Base-by-base conservation (phyloP, 108 stramenopile genomes). In the Cyclotella baltica region DNA sequence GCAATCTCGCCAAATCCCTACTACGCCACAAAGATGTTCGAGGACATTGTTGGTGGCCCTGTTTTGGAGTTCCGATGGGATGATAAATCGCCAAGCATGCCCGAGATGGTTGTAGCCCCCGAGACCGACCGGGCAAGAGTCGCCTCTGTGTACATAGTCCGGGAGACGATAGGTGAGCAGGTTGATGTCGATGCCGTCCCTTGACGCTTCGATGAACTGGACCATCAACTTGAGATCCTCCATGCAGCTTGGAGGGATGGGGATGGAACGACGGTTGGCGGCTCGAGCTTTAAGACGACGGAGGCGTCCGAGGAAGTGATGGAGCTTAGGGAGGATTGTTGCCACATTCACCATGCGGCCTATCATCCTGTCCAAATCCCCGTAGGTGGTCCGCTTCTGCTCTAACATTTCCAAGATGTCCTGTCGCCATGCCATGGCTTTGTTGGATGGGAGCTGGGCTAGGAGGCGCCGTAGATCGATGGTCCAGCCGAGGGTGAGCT, bases 11-110 rank as follows among this genome's bases (percentile, higher is more conserved):
- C 78, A 80, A 3, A 31, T 22, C 23, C 6, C 43, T 4, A 67
- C 67, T 29, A 55, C 43, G 3, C 19, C 1, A 23, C 56, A 53
- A 36, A 68, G 31, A 38, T 72, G 70, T 67, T 70, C 75, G 0
- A 76, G 68, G 5, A 76, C 48, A 53, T 82, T 82, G 52, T 72
- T 76, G 0, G 75, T 66, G 2, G 81, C 74, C 5, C 75, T 38
- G 69, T 70, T 72, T 18, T 31, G 58, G 0, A 75, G 38, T 3
- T 63, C n/a, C 0, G 10, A 9, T 6, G 27, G 69, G 15, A 76
- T 23, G 59, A 70, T 47, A 36, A 22, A 76, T 18, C 63, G 43
- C 75, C 81, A 82, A 0, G 81, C 81, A 15, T 20, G 35, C 4
- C 81, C 75, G 2, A 36, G 0, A 40, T 76, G 20, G 33, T 18